phyloP scores from a whole-genome alignment of 2,329 filamentous ascomycete genomes.

The Aspergillus piperis region DNA sequence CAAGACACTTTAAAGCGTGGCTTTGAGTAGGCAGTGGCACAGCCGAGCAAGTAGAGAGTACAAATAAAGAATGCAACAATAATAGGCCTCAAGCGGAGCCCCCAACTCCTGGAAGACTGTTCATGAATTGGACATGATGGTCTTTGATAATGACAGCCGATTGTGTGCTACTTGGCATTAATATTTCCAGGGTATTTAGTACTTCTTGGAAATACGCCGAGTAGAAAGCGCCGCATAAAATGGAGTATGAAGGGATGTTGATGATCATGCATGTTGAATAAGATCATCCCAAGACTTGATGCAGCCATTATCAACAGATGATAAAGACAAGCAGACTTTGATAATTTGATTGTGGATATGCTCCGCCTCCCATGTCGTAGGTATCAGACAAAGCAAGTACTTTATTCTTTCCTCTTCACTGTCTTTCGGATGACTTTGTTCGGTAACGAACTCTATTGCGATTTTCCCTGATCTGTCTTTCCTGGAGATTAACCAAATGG shows the following conservation, averaged over 20 bases:
- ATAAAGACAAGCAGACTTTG: conserved; percentile 1
- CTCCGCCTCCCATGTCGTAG: conserved; percentile 11
- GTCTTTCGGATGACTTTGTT: neutral
- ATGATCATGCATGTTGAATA: neutral
- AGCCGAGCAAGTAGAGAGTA: neutral
- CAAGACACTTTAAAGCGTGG: neutral
- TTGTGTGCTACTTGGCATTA: no score
- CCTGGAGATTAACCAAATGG: conserved; percentile 7
- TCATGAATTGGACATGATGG: neutral
- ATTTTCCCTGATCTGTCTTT: neutral
- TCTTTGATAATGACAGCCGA: no score
- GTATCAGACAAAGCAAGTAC: conserved; percentile 7
- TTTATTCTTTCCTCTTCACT: neutral
- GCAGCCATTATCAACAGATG: neutral
- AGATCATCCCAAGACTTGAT: neutral
- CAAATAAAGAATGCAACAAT: neutral
- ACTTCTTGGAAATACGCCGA: no score
- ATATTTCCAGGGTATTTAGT: no score
- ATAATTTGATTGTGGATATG: neutral
- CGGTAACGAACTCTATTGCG: neutral
- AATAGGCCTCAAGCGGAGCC: neutral
- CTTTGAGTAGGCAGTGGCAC: neutral
- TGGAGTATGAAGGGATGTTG: no score
- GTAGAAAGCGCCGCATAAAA: no score
- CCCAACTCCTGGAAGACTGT: neutral